Base-by-base conservation (phyloP, 106 monocot species). In the Iris macrosiphon region DNA sequence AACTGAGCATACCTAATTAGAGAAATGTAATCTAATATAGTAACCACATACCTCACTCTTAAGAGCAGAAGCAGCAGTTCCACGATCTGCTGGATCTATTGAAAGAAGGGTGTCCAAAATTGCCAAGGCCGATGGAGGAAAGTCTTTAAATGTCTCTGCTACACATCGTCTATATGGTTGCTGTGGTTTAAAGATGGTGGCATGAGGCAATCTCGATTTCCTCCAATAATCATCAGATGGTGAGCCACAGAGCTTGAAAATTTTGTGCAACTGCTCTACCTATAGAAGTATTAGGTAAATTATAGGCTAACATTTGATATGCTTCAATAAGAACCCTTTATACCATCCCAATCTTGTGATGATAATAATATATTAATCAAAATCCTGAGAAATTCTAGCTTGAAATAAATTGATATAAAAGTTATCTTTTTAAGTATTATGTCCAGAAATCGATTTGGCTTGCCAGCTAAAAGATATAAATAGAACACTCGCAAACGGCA, bases 181-280 rank as follows among this genome's bases (percentile, higher is more conserved):
- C 45, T 80, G 80, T n/a, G 85, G 85, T 52, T 85, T 85, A 49
- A 85, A 85, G 45, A 80, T 85, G 31, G 85, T 85, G 1, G 85
- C 76, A 72, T 85, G 80, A n/a, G 85, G 85, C 35, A 85, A 52
- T 49, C 73, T 85, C 37, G 80, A 72, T 60, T 73, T 85, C 29
- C 40, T 76, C 85, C 85, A 85, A 62, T 85, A 85, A 4, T 80
- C 85, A 31, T 85, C 85, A 44, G 72, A 76, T 40, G 85, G 85
- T 53, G 85, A 85, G 66, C 85, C 85, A 59, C 85, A 85, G 12
- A 85, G 76, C 65, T 85, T 85, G 52, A 85, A 85, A 49, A 85
- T 85, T 61, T 85, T 85, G 52, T 85, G 85, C 37, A 85, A 69
- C 53, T 85, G 85, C 56, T 85, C 85, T 25, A 85, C 85, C 85